These are phyloP conservation scores for Fusarium verrucosum DNA, from an alignment of 2,329 filamentous ascomycete genomes.

Conservation along the genomic window DNA sequence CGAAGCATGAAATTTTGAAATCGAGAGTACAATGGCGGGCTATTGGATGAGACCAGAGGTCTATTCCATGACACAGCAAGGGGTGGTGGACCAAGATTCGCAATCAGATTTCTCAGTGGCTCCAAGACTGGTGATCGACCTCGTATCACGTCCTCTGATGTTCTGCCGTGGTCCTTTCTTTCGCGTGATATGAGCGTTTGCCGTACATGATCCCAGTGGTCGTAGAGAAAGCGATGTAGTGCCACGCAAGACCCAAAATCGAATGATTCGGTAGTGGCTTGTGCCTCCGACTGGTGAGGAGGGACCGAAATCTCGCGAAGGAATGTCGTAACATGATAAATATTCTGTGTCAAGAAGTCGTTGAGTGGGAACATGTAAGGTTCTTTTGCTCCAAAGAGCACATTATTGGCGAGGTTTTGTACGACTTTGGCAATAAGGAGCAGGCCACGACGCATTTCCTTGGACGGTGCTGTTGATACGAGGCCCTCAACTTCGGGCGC, in stretches of 20 bases:
- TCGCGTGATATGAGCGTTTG: conserved; percentile 71
- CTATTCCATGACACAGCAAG: conserved; percentile 75
- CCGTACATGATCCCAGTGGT: conserved; percentile 75
- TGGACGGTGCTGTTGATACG: conserved; percentile 68
- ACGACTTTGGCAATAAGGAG: conserved; percentile 76
- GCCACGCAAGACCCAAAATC: conserved; percentile 78
- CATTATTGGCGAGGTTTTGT: conserved; percentile 77
- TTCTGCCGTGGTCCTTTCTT: conserved; percentile 64
- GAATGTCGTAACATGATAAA: conserved; percentile 73
- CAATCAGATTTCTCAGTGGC: conserved; percentile 68
- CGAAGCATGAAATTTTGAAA: conserved; percentile 79
- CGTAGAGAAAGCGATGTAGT: conserved; percentile 74
- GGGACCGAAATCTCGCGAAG: conserved; percentile 72
- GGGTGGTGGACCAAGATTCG: conserved; percentile 72
- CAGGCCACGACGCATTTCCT: conserved; percentile 74
- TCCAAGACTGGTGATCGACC: conserved; percentile 67
- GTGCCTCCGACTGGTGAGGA: conserved; percentile 56
- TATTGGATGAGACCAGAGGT: conserved; percentile 71
- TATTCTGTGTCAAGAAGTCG: conserved; percentile 73
- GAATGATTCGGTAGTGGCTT: conserved; percentile 61
- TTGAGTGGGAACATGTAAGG: conserved; percentile 78
- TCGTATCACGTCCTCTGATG: conserved; percentile 62
- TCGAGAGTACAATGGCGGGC: conserved; percentile 70
- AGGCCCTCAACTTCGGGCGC: conserved; percentile 74
- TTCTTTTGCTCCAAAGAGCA: conserved; percentile 76